Evolutionary conservation across 345 rosid genomes (phyloP), one percentile per base, ranked within the genome.

Genomic region (Arabis alpina): DNA sequence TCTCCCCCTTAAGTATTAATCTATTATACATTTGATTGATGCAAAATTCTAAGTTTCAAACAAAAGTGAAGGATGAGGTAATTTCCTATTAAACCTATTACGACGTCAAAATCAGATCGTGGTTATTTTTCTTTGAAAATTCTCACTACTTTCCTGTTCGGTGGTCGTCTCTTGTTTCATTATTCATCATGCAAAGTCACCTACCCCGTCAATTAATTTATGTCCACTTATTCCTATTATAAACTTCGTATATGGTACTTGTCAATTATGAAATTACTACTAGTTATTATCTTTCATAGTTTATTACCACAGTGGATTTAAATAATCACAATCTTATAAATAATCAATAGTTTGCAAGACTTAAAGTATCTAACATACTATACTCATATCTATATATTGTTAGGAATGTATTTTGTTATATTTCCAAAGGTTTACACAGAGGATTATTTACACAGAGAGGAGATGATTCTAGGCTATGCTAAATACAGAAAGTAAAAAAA

Each of bases 101-200:
- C 37, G 4, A 72, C 14, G 42, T 72, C 36, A 27, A 56, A 51
- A 64, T 47, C 23, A 37, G 19, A 64, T 64, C 47, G 16, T 39
- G 45, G 65, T 48, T 23, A 36, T 1, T 36, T 69, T 49, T 16
- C 8, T 58, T 51, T 39, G 53, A 57, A 73, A 64, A 1, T 65
- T 57, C 60, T 40, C 28, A n/a, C 13, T 28, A 66, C 10, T 52
- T 74, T 74, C 56, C 6, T 43, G 42, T 52, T 66, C 5, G 15
- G 77, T 73, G 15, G 77, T 73, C 54, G 45, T 58, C 52, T 50
- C 66, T 73, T 66, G 61, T 15, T 24, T 42, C 3, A 51, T 56
- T 56, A 41, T 41, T 41, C 39, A 49, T 41, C 39, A 49, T 40
- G 56, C 36, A 37, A 73, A 58, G 66, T 73, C 77, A 66, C 39